phyloP scores from a whole-genome alignment of 371 early-diverging fungal species.

The Mucor racemosus region DNA sequence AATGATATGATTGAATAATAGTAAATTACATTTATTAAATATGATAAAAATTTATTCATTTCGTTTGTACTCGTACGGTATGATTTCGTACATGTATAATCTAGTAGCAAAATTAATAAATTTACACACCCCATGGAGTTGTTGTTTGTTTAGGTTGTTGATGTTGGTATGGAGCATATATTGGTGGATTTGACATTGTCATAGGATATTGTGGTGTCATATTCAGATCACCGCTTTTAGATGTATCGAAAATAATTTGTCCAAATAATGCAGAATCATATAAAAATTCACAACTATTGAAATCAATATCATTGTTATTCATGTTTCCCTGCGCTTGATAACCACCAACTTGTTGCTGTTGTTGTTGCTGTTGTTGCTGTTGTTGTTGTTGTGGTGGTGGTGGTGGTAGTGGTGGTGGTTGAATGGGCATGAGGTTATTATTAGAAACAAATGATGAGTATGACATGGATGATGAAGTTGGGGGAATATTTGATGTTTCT shows the following conservation, averaged over 20 bases:
- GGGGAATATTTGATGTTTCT: not conserved
- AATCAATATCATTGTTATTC: slow-evolving; percentile 33
- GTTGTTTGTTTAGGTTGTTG: not conserved
- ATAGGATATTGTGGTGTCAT: not conserved
- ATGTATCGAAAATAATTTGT: slow-evolving; percentile 48
- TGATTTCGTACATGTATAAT: too few relatives aligned
- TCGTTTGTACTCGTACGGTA: too few relatives aligned
- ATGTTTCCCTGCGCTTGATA: not conserved
- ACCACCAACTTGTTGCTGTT: not conserved
- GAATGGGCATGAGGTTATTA: not conserved
- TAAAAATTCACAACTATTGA: slow-evolving; percentile 48
- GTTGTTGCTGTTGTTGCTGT: slow-evolving; percentile 11
- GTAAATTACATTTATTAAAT: too few relatives aligned
- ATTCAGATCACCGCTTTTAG: not conserved
- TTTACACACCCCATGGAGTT: not conserved
- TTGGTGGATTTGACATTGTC: not conserved
- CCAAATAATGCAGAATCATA: slow-evolving; percentile 50
- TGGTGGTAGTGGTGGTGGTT: not conserved
- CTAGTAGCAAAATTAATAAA: not conserved
- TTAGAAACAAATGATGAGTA: slow-evolving; percentile 4
- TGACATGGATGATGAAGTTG: slow-evolving; percentile 3
- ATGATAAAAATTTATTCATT: too few relatives aligned
- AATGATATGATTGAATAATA: too few relatives aligned
- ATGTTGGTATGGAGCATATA: not conserved
- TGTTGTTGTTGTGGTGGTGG: slow-evolving; percentile 18